Conservation (phyloP, 441 rosid genomes). For the Macaranga tanarius region DNA sequence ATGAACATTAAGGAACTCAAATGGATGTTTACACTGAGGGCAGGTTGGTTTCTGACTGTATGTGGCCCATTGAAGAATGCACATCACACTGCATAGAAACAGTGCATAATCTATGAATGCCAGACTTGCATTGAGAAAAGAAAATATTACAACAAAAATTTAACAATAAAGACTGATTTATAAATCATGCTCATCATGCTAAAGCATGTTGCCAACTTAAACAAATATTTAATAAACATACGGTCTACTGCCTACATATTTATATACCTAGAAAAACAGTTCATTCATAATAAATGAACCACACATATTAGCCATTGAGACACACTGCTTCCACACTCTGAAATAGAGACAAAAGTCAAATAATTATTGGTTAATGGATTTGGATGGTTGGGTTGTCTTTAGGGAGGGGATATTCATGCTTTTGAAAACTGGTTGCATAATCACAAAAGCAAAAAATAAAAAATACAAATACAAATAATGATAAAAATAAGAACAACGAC, state of each 20-base stretch:
- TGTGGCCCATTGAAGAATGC: constrained; percentile 94
- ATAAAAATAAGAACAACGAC: neutral
- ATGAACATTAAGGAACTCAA: constrained; percentile 78
- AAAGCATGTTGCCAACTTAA: neutral
- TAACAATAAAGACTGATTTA: neutral
- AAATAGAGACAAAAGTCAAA: neutral
- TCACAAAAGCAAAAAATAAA: neutral
- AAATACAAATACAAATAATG: neutral
- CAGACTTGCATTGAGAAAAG: too few species aligned
- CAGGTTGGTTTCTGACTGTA: constrained; percentile 63
- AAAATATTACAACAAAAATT: too few species aligned
- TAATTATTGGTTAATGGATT: neutral
- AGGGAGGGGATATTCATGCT: neutral
- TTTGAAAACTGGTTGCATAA: too few species aligned
- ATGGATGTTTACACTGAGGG: constrained; percentile 94
- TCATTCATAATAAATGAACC: neutral
- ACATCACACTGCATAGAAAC: constrained; percentile 61
- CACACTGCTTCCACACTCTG: neutral
- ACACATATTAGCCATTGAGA: neutral
- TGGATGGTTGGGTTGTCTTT: neutral
- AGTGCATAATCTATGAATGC: constrained; percentile 22
- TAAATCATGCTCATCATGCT: neutral
- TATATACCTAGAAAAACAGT: neutral
- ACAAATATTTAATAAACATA: neutral
- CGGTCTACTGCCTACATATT: neutral